Evolutionary conservation across 306 rosid genomes (phyloP).

Genomic region (Coriaria nepalensis): DNA sequence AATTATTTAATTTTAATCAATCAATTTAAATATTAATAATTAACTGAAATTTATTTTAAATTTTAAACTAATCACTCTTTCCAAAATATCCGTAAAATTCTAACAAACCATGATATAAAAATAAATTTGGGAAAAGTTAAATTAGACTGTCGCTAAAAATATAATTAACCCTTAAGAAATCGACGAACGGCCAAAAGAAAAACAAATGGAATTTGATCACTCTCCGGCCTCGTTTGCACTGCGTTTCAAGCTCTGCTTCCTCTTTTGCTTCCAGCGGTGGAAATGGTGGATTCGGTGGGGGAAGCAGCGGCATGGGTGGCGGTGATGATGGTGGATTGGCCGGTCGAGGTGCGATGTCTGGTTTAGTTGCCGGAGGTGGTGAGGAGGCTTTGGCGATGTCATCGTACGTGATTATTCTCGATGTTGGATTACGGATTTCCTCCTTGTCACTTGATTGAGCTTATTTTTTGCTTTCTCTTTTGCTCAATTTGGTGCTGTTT

Average conservation of each 20-base stretch:
- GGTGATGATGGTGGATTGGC: conserved; percentile 40
- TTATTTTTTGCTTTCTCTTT: neutral
- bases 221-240: conserved; percentile 18
- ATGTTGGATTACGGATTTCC: conserved; percentile 55
- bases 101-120: too few species aligned
- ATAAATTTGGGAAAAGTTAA: too few species aligned
- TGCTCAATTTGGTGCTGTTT: neutral
- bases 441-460: neutral
- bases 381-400: conserved; percentile 43
- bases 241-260: conserved; percentile 47
- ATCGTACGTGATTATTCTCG: conserved; percentile 67
- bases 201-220: too few species aligned
- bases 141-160: too few species aligned
- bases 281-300: conserved; percentile 34
- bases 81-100: too few species aligned
- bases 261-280: conserved; percentile 55
- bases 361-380: conserved; percentile 33
- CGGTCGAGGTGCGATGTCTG: conserved; percentile 30
- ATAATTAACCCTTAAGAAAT: too few species aligned
- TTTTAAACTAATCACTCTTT: too few species aligned
- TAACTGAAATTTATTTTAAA: too few species aligned
- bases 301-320: conserved; percentile 22
- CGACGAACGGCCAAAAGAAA: too few species aligned
- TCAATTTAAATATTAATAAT: too few species aligned
- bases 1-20: too few species aligned